These are phyloP conservation scores for Chimonanthus salicifolius DNA, from an alignment of 164 flowering plant species.

Conservation along the genomic window DNA sequence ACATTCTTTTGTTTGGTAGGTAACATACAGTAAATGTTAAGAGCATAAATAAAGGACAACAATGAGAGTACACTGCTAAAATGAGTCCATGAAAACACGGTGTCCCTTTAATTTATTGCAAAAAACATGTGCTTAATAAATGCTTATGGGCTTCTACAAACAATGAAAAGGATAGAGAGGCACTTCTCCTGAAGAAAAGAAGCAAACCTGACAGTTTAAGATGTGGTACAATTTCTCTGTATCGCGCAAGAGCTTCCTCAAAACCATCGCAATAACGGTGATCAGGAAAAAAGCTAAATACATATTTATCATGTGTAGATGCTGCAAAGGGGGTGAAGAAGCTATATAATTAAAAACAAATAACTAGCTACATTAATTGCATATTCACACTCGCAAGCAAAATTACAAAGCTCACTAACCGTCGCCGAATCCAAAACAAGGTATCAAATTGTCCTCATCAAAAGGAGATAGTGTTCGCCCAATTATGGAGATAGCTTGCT, in stretches of 20 bases:
- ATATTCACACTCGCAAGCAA: neutral
- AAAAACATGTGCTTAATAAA: neutral
- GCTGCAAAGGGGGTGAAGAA: slow-evolving; percentile 31
- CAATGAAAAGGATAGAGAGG: neutral
- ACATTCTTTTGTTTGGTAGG: too few relatives aligned
- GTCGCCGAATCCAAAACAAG: slow-evolving; percentile 98
- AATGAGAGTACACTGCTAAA: too few relatives aligned
- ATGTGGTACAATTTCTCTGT: slow-evolving; percentile 65
- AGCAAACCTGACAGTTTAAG: slow-evolving; percentile 64
- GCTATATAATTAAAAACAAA: neutral
- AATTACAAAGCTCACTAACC: slow-evolving; percentile 38
- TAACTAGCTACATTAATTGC: neutral
- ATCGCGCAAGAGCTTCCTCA: slow-evolving; percentile 71
- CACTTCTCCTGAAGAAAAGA: neutral
- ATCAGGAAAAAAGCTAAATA: slow-evolving; percentile 82
- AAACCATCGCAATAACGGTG: slow-evolving; percentile 70
- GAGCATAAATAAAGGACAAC: too few relatives aligned
- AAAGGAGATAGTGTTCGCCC: slow-evolving; percentile 79
- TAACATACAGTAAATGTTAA: too few relatives aligned
- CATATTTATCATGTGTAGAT: slow-evolving; percentile 68
- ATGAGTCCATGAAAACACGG: slow-evolving; percentile 7
- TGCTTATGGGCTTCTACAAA: neutral
- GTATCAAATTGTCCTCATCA: slow-evolving; percentile 89
- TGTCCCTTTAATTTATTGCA: slow-evolving; percentile 29
- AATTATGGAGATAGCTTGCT: slow-evolving; percentile 89